These are phyloP conservation scores for Amphicarpaea edgeworthii DNA, from an alignment of 306 rosid species.

Conservation along the genomic window DNA sequence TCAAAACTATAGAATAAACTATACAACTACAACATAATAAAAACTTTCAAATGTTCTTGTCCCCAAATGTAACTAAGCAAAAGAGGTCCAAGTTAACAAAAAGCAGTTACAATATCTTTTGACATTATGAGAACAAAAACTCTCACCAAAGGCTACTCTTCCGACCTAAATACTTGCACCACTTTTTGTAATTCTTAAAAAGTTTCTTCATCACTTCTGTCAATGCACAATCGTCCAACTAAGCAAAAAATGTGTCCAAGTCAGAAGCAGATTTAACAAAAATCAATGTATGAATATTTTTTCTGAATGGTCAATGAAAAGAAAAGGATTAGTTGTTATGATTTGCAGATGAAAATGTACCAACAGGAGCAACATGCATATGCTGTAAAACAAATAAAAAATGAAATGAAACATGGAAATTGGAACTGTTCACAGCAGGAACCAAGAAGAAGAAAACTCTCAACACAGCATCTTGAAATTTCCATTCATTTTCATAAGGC, in stretches of 20 bases:
- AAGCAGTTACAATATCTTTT: constrained; percentile 22
- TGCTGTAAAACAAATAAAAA: neutral
- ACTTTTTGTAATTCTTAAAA: constrained; percentile 93
- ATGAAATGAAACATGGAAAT: neutral
- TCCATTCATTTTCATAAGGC: too few relatives aligned
- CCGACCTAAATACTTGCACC: constrained; percentile 99
- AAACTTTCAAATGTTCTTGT: constrained; percentile 10
- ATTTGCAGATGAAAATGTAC: neutral
- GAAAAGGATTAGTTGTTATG: constrained; percentile 4
- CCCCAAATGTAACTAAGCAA: constrained; percentile 7
- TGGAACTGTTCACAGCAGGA: neutral
- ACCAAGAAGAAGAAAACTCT: neutral
- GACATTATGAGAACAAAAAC: constrained; percentile 33
- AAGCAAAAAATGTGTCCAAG: constrained; percentile 49
- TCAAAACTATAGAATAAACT: constrained; percentile 15
- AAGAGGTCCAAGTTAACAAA: constrained; percentile 25
- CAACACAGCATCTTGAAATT: too few relatives aligned
- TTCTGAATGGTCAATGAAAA: constrained; percentile 14
- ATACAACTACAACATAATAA: constrained; percentile 17
- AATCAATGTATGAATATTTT: constrained; percentile 23
- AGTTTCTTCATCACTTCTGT: constrained; percentile 99
- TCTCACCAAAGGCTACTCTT: constrained; percentile 98
- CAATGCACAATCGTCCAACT: constrained; percentile 97
- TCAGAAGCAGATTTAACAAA: constrained; percentile 41
- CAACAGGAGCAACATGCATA: neutral